Percentiles rank a stretch among this genome's conserved stretches.
Evolutionary conservation across 768 basidiomycete species (phyloP).

Genomic region (Agaricus blazei): DNA sequence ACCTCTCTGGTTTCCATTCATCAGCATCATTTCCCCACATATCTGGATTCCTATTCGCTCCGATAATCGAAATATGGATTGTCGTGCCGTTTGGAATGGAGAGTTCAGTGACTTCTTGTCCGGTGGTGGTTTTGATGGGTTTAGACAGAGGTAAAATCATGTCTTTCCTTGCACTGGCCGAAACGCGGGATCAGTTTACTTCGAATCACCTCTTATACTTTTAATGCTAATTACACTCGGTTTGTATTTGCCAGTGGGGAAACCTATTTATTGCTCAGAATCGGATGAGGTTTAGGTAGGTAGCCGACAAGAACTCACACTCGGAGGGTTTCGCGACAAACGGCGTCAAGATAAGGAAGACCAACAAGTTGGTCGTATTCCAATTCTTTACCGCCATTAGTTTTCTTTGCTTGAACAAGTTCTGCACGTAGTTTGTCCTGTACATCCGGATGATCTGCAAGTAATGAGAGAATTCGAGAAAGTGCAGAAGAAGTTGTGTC

Average conservation of each 20-base stretch:
- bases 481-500: constrained; percentile 39
- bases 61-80: constrained; percentile 29
- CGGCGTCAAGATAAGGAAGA: constrained; percentile 34
- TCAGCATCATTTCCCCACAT: constrained; percentile 43
- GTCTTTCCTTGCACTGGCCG: constrained; percentile 12
- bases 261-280: constrained; percentile 8
- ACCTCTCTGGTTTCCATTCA: constrained; percentile 53
- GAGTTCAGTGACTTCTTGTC: constrained; percentile 27
- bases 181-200: constrained; percentile 15
- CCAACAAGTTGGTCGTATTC: constrained; percentile 30
- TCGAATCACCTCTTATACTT: not conserved
- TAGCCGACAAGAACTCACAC: constrained; percentile 18
- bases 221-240: constrained; percentile 18
- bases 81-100: constrained; percentile 32
- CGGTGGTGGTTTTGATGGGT: constrained; percentile 33
- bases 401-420: constrained; percentile 21
- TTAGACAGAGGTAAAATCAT: constrained; percentile 36
- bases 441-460: constrained; percentile 26
- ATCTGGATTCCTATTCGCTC: constrained; percentile 32
- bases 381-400: constrained; percentile 20
- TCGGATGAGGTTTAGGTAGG: too few relatives aligned
- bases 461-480: constrained; percentile 16
- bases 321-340: constrained; percentile 35
- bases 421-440: constrained; percentile 34
- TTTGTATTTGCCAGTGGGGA: constrained; percentile 18